Percentiles rank a stretch among this genome's conserved stretches.
Evolutionary conservation across 2,329 filamentous ascomycete species (phyloP).

Genomic region (Calonectria pteridis): DNA sequence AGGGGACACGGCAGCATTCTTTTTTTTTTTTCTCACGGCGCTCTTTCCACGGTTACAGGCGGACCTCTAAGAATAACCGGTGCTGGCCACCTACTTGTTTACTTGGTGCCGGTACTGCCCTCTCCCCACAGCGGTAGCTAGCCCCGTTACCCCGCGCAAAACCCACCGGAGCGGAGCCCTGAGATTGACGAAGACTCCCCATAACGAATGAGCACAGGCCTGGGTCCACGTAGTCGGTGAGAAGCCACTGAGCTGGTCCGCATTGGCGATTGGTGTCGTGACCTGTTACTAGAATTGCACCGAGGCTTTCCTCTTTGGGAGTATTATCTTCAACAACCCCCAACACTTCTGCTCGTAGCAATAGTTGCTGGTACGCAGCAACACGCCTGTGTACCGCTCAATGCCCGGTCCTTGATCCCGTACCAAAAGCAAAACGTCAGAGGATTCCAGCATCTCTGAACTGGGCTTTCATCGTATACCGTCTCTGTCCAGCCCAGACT

Average conservation of each 20-base stretch:
- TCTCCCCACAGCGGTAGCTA: constrained; percentile 30
- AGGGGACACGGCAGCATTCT: neutral
- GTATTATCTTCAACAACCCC: neutral
- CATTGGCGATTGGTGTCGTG: neutral
- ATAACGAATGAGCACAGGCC: neutral
- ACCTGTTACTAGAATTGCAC: neutral
- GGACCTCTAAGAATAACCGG: neutral
- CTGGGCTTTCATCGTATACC: neutral
- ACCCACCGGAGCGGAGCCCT: constrained; percentile 24
- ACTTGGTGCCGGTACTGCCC: neutral
- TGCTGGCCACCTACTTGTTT: neutral
- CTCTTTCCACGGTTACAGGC: neutral
- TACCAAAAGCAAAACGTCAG: neutral
- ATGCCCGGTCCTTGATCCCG: neutral
- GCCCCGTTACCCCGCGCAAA: constrained; percentile 8
- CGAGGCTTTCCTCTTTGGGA: constrained; percentile 6
- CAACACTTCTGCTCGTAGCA: neutral
- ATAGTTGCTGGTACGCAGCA: neutral
- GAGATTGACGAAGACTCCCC: constrained; percentile 12
- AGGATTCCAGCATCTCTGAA: too few relatives aligned
- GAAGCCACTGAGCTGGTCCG: neutral
- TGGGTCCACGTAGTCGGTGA: neutral
- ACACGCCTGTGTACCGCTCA: neutral
- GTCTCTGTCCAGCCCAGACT: neutral
- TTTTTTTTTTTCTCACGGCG: neutral